Conservation (phyloP, 2,329 filamentous ascomycete genomes). For the Davidsoniella eucalypti region DNA sequence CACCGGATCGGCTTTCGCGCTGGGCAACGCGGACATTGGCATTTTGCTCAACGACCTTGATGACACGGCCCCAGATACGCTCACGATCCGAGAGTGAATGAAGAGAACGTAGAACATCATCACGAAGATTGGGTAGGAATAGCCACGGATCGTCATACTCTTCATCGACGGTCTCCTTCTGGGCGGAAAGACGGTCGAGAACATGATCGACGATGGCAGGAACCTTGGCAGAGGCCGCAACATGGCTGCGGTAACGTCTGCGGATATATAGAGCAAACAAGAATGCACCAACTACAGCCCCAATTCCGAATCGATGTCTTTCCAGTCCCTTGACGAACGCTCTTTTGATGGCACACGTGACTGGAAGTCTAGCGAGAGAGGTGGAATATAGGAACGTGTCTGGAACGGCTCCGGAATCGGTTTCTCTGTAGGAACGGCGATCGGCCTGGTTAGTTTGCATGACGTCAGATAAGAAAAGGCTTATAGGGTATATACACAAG, state of each 20-base stretch:
- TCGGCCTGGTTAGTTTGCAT: slow-evolving; percentile 75
- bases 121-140: slow-evolving; percentile 73
- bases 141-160: slow-evolving; percentile 60
- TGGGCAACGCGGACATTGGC: slow-evolving; percentile 69
- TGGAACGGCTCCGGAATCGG: slow-evolving; percentile 44
- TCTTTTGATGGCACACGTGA: slow-evolving; percentile 66
- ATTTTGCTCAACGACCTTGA: slow-evolving; percentile 77
- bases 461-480: slow-evolving; percentile 23
- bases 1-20: slow-evolving; percentile 49
- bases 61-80: slow-evolving; percentile 69
- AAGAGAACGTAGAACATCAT: slow-evolving; percentile 73
- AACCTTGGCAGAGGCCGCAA: slow-evolving; percentile 53
- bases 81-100: slow-evolving; percentile 63
- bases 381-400: slow-evolving; percentile 55
- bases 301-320: slow-evolving; percentile 76
- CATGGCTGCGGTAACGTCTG: slow-evolving; percentile 42
- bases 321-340: slow-evolving; percentile 66
- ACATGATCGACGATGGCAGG: slow-evolving; percentile 73
- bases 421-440: slow-evolving; percentile 55
- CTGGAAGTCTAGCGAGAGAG: slow-evolving; percentile 81
- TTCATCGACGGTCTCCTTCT: slow-evolving; percentile 64
- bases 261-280: slow-evolving; percentile 44
- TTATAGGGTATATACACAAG: slow-evolving; percentile 1
- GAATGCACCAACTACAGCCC: slow-evolving; percentile 39
- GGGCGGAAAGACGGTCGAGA: slow-evolving; percentile 63